Evolutionary conservation across 2,329 filamentous ascomycete species (phyloP).

Genomic region (Pestalotiopsis sp.): DNA sequence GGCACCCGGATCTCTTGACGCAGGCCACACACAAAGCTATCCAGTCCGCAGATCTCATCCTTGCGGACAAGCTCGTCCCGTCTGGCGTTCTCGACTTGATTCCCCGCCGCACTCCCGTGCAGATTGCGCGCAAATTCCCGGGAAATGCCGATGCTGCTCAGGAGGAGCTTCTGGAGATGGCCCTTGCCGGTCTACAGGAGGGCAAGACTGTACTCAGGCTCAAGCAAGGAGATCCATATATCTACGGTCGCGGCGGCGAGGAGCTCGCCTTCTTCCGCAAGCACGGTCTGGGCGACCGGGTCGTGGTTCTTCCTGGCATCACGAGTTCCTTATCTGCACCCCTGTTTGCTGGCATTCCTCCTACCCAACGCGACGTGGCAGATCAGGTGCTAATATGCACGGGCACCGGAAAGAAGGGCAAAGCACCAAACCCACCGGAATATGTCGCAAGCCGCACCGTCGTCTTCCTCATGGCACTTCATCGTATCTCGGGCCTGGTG

Average conservation of each 20-base stretch:
- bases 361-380: slow-evolving; percentile 85
- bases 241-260: slow-evolving; percentile 94
- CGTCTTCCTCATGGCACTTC: slow-evolving; percentile 93
- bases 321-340: slow-evolving; percentile 87
- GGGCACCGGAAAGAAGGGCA: slow-evolving; percentile 90
- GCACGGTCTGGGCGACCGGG: slow-evolving; percentile 66
- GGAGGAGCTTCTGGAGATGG: slow-evolving; percentile 81
- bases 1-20: slow-evolving; percentile 90
- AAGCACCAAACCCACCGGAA: slow-evolving; percentile 77
- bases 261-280: slow-evolving; percentile 83
- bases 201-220: slow-evolving; percentile 85
- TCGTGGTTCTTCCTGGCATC: slow-evolving; percentile 82
- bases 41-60: slow-evolving; percentile 73
- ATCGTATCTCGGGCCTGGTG: slow-evolving; percentile 77
- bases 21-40: slow-evolving; percentile 80
- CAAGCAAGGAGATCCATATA: slow-evolving; percentile 96
- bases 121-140: slow-evolving; percentile 96
- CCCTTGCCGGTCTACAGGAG: slow-evolving; percentile 63
- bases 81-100: slow-evolving; percentile 85
- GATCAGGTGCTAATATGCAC: slow-evolving; percentile 97
- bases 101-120: slow-evolving; percentile 83
- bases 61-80: slow-evolving; percentile 86
- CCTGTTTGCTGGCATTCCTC: slow-evolving; percentile 84
- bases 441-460: slow-evolving; percentile 79
- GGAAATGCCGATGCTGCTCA: slow-evolving; percentile 95